These are phyloP conservation scores for Aegilops longissima DNA, from an alignment of 176 grass and related monocot species.

Conservation along the genomic window DNA sequence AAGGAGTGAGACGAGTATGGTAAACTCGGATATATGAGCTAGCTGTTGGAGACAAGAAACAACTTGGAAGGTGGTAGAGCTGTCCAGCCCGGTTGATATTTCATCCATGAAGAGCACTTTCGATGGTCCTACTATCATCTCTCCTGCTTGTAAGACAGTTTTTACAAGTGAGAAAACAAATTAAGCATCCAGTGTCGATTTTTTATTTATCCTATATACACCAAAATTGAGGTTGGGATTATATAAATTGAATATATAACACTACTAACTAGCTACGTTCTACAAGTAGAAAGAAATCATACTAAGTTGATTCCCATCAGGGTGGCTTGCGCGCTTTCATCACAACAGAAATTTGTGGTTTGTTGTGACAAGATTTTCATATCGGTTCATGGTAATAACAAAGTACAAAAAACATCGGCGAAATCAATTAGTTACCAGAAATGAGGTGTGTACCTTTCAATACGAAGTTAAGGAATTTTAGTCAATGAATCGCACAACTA, in stretches of 20 bases:
- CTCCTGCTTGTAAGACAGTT: constrained; percentile 36
- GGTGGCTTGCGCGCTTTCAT: neutral
- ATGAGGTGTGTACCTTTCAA: neutral
- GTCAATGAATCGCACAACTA: neutral
- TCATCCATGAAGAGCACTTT: constrained; percentile 91
- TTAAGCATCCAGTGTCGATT: neutral
- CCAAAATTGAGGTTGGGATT: neutral
- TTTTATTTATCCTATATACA: neutral
- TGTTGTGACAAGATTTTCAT: neutral
- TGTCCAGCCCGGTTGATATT: constrained; percentile 89
- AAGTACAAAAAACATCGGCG: neutral
- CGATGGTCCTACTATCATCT: constrained; percentile 85
- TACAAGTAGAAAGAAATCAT: neutral
- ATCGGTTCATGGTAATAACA: neutral
- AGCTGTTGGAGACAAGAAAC: constrained; percentile 75
- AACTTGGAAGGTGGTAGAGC: constrained; percentile 84
- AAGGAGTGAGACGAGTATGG: constrained; percentile 65
- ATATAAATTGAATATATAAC: neutral
- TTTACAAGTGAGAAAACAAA: neutral
- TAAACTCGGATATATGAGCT: constrained; percentile 59
- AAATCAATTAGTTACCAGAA: neutral
- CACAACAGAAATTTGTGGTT: neutral
- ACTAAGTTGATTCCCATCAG: neutral
- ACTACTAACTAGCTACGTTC: neutral
- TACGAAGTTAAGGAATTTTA: neutral